A percentile compares a stretch with the other conserved stretches of the same genome.
phyloP scores from a whole-genome alignment of 2,329 filamentous ascomycete species.

The Colletotrichum godetiae region DNA sequence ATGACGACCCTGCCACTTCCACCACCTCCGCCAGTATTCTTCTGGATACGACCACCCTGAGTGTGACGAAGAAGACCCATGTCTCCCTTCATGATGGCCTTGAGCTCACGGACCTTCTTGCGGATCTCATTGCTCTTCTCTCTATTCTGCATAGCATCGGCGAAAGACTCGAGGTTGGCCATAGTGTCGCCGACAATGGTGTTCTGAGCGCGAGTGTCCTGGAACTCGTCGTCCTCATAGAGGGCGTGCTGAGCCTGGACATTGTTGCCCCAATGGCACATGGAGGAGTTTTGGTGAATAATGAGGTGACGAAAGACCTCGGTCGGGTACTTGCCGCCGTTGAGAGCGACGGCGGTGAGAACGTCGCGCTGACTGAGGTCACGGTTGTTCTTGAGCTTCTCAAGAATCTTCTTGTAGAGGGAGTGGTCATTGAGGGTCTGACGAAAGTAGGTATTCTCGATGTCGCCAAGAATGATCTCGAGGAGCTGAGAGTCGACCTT shows the following conservation, averaged over 20 bases:
- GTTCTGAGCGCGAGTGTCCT: background rate
- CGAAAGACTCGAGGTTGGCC: constrained; percentile 18
- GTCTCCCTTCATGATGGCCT: constrained; percentile 6
- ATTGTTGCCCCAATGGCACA: constrained; percentile 22
- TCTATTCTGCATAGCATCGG: constrained; percentile 9
- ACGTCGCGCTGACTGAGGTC: constrained; percentile 31
- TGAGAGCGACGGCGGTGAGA: constrained; percentile 23
- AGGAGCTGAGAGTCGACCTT: constrained; percentile 23
- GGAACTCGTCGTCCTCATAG: constrained; percentile 21
- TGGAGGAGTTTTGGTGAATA: constrained; percentile 20
- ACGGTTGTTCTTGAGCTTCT: constrained; percentile 15
- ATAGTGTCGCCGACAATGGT: background rate
- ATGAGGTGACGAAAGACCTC: constrained; percentile 28
- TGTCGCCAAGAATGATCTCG: constrained; percentile 33
- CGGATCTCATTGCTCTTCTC: constrained; percentile 6
- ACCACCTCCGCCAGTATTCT: background rate
- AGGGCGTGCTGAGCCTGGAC: constrained; percentile 16
- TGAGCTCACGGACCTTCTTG: constrained; percentile 25
- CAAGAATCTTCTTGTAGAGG: background rate
- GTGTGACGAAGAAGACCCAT: background rate
- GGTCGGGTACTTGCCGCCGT: constrained; percentile 27
- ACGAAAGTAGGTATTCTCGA: constrained; percentile 33
- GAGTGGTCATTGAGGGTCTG: constrained; percentile 5
- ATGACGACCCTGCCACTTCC: too few relatives aligned
- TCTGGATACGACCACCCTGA: constrained; percentile 12